phyloP scores from a whole-genome alignment of 176 grass and related monocot genomes.

The Aegilops umbellulata region DNA sequence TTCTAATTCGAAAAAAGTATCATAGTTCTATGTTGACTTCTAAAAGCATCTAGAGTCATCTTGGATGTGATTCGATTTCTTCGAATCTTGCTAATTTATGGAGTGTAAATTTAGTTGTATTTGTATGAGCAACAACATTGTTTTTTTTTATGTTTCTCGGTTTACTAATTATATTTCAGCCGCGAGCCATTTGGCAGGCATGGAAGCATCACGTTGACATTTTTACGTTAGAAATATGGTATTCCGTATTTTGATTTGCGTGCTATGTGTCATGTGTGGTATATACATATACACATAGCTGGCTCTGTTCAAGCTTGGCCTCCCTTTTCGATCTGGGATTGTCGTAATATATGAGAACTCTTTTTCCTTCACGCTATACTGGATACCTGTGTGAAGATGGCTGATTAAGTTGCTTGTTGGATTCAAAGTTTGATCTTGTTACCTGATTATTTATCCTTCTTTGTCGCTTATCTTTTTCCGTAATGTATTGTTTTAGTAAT shows the following conservation, averaged over 20 bases:
- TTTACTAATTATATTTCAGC: neutral
- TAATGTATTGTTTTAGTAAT: conserved; percentile 7
- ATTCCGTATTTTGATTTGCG: neutral
- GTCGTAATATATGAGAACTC: neutral
- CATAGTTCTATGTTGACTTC: neutral
- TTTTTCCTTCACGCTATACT: neutral
- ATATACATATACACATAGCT: neutral
- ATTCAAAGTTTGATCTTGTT: neutral
- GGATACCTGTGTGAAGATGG: neutral
- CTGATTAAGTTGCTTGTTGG: neutral
- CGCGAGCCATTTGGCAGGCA: neutral
- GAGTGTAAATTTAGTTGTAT: neutral
- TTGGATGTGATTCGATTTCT: neutral
- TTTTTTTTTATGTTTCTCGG: neutral
- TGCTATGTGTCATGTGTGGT: neutral
- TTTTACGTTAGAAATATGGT: neutral
- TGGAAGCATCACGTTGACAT: neutral
- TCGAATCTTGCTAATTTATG: neutral
- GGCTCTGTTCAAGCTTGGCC: neutral
- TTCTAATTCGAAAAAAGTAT: neutral
- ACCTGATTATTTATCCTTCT: neutral
- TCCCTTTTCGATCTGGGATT: conserved; percentile 8
- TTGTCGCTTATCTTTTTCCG: neutral
- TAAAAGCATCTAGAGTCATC: neutral
- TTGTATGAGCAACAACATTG: neutral